Evolutionary conservation across 148 eudicot species (phyloP).

Genomic region (Fallopia convolvulus): DNA sequence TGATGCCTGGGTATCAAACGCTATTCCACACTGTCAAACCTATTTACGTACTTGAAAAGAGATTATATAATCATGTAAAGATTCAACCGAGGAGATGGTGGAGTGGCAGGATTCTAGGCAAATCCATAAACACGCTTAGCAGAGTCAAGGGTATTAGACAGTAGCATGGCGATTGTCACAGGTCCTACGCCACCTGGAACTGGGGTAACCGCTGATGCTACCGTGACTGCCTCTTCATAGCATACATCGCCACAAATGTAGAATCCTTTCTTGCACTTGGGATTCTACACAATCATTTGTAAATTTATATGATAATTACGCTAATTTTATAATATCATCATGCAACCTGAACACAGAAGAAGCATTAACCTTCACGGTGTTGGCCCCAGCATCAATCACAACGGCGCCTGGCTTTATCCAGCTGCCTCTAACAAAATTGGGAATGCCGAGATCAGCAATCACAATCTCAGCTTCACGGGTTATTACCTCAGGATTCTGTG

Average conservation of each 20-base stretch:
- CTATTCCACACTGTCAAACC: neutral
- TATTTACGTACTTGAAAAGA: neutral
- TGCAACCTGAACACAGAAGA: neutral
- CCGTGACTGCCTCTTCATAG: constrained; percentile 43
- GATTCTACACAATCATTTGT: constrained; percentile 23
- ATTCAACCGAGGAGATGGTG: neutral
- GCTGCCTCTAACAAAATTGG: constrained; percentile 46
- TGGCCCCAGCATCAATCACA: constrained; percentile 49
- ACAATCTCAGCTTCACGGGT: constrained; percentile 48
- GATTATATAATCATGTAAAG: neutral
- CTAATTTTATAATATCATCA: neutral
- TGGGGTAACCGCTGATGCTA: constrained; percentile 49
- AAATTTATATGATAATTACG: neutral
- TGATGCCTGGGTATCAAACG: no score
- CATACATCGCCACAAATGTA: constrained; percentile 47
- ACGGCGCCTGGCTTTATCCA: constrained; percentile 52
- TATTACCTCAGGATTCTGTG: constrained; percentile 36
- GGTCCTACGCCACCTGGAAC: constrained; percentile 63
- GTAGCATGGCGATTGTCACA: constrained; percentile 51
- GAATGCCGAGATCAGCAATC: constrained; percentile 44
- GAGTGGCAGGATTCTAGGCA: constrained; percentile 16
- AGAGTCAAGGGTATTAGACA: constrained; percentile 39
- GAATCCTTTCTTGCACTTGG: constrained; percentile 25
- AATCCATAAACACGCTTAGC: constrained; percentile 37
- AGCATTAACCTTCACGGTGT: constrained; percentile 34